Percentiles rank a stretch among this genome's conserved stretches.
Conservation (phyloP, 768 basidiomycete genomes). For the Clitopilus passeckerianus region DNA sequence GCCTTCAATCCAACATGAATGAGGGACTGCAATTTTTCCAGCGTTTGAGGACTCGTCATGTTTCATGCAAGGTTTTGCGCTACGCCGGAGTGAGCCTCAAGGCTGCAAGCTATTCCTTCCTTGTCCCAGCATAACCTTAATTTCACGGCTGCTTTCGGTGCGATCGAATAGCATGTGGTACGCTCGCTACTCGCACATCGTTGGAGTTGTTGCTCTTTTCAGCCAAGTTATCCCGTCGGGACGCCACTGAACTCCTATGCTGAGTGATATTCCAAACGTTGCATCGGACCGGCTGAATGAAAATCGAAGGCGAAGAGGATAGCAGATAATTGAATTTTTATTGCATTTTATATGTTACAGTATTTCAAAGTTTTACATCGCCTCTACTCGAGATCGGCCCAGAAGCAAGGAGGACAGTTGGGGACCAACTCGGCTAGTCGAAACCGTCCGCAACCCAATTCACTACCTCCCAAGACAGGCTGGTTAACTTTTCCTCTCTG, state of each 20-base stretch:
- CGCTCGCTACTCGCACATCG: neutral
- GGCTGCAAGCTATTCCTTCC: neutral
- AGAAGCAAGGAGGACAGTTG: neutral
- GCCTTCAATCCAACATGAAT: no score
- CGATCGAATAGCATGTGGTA: neutral
- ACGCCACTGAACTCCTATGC: neutral
- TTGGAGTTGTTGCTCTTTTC: neutral
- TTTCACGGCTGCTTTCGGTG: neutral
- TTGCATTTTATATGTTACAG: neutral
- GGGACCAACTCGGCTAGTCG: neutral
- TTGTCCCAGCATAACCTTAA: neutral
- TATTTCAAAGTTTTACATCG: neutral
- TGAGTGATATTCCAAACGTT: neutral
- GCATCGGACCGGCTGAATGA: no score
- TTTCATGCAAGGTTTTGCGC: no score
- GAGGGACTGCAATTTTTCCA: no score
- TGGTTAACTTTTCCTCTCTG: conserved; percentile 9
- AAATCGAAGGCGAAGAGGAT: neutral
- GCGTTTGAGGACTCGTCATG: no score
- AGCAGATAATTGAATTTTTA: neutral
- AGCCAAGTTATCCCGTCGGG: neutral
- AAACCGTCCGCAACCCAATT: neutral
- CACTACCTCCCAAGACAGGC: neutral
- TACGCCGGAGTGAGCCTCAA: no score
- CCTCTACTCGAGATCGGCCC: neutral